Evolutionary conservation across 2,329 filamentous ascomycete genomes (phyloP).

Genomic region (Alternaria consortialis): DNA sequence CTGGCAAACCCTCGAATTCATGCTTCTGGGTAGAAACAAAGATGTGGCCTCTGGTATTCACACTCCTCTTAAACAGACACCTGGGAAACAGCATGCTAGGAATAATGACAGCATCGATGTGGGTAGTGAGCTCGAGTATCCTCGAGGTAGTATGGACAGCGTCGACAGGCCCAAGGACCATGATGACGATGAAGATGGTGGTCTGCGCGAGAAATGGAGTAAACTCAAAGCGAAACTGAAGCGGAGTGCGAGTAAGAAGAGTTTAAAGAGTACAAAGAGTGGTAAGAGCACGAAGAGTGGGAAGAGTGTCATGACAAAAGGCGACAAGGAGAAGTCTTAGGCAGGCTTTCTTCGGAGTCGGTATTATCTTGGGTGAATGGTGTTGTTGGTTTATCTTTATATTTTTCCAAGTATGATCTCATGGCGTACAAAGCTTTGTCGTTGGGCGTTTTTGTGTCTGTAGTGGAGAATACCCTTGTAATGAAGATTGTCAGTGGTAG

Average conservation of each 20-base stretch:
- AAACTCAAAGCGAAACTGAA: conserved; percentile 48
- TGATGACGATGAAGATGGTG: conserved; percentile 23
- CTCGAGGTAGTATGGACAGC: conserved; percentile 33
- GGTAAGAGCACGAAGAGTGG: conserved; percentile 42
- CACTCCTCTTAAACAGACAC: conserved; percentile 2
- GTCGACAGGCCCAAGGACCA: conserved; percentile 15
- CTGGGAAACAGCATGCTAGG: conserved; percentile 13
- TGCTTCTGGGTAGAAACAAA: conserved; percentile 37
- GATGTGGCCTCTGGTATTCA: neutral
- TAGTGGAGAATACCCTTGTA: conserved; percentile 1
- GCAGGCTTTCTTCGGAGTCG: conserved; percentile 1
- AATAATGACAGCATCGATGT: conserved; percentile 38
- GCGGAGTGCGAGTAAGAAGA: conserved; percentile 47
- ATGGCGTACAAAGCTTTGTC: neutral
- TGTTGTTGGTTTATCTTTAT: neutral
- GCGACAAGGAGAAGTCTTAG: conserved; percentile 21
- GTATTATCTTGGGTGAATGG: neutral
- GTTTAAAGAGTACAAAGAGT: conserved; percentile 45
- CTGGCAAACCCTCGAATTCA: conserved; percentile 49
- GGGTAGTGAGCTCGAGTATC: conserved; percentile 33
- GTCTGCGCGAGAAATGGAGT: conserved; percentile 46
- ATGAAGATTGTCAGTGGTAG: neutral
- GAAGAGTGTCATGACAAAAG: conserved; percentile 12
- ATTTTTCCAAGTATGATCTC: neutral
- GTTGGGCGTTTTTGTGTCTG: neutral